Conservation (phyloP, 441 rosid genomes). For the Flueggea neowawraea region DNA sequence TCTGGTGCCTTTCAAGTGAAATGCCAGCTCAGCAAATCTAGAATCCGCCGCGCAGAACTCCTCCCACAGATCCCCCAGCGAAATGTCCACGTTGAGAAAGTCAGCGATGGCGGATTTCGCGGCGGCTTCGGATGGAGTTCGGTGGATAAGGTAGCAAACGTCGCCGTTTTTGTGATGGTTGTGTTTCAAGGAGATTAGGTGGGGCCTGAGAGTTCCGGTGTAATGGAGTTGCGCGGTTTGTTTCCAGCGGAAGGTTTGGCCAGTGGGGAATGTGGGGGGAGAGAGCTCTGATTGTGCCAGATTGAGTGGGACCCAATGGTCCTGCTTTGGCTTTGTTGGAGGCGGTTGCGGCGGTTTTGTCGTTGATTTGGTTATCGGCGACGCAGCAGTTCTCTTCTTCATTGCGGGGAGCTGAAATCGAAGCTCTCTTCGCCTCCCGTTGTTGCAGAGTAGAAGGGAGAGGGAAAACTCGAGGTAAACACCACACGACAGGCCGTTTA, state of each 20-base stretch:
- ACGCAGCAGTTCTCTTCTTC: constrained; percentile 47
- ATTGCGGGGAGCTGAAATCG: not conserved
- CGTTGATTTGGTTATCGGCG: constrained; percentile 22
- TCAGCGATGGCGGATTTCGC: constrained; percentile 66
- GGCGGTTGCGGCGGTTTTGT: constrained; percentile 23
- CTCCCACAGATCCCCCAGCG: constrained; percentile 58
- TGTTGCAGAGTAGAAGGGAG: too few relatives aligned
- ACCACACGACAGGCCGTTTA: too few relatives aligned
- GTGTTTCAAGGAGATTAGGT: constrained; percentile 59
- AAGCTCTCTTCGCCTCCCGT: too few relatives aligned
- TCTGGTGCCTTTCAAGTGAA: constrained; percentile 65
- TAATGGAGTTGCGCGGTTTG: constrained; percentile 67
- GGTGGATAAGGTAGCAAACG: constrained; percentile 56
- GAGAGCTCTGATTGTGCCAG: constrained; percentile 62
- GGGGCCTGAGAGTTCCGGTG: constrained; percentile 81
- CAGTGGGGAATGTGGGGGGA: constrained; percentile 85
- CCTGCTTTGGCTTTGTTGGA: constrained; percentile 5
- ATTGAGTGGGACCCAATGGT: constrained; percentile 50
- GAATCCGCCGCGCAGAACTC: constrained; percentile 62
- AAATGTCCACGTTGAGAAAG: constrained; percentile 64
- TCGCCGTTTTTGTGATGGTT: constrained; percentile 43
- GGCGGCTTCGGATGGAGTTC: constrained; percentile 33
- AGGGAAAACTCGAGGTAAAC: too few relatives aligned
- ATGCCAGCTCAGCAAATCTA: constrained; percentile 63
- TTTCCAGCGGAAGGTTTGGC: constrained; percentile 98